A percentile compares a stretch with the other conserved stretches of the same genome.
phyloP scores from a whole-genome alignment of 1,284 basidiomycete species.

The Chalciporus sp. region DNA sequence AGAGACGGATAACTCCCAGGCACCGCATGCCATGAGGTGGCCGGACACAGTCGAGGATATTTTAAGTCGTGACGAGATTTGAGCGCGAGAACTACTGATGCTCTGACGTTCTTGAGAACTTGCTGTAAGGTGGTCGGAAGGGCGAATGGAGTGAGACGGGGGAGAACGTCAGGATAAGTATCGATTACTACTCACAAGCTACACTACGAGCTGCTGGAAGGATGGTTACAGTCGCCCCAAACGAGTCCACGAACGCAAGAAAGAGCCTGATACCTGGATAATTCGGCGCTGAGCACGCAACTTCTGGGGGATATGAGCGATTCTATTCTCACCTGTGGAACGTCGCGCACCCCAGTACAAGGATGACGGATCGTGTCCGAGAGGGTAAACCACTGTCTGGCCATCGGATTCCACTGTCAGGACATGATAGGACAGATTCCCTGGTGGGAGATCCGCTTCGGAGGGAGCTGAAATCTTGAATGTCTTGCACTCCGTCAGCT shows the following conservation, averaged over 20 bases:
- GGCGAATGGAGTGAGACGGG: too few relatives aligned
- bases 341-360: conserved; percentile 19
- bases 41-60: conserved; percentile 3
- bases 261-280: conserved; percentile 15
- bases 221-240: conserved; percentile 6
- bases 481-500: conserved; percentile 16
- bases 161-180: too few relatives aligned
- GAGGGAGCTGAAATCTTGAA: conserved; percentile 10
- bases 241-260: conserved; percentile 9
- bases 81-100: not conserved
- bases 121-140: not conserved
- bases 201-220: conserved; percentile 9
- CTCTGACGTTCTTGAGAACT: conserved; percentile 4
- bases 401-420: conserved; percentile 16
- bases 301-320: not conserved
- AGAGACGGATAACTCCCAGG: conserved; percentile 15
- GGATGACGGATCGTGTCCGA: conserved; percentile 6
- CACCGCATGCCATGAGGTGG: conserved; percentile 2
- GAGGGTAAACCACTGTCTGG: not conserved
- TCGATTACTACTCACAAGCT: too few relatives aligned
- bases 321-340: conserved; percentile 13
- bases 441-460: not conserved
- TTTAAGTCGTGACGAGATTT: not conserved
- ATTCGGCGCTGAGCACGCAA: conserved; percentile 2
- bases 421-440: conserved; percentile 7